Evolutionary conservation across 169 alveolate genomes (phyloP).

Genomic region (Condylostoma magnum): DNA sequence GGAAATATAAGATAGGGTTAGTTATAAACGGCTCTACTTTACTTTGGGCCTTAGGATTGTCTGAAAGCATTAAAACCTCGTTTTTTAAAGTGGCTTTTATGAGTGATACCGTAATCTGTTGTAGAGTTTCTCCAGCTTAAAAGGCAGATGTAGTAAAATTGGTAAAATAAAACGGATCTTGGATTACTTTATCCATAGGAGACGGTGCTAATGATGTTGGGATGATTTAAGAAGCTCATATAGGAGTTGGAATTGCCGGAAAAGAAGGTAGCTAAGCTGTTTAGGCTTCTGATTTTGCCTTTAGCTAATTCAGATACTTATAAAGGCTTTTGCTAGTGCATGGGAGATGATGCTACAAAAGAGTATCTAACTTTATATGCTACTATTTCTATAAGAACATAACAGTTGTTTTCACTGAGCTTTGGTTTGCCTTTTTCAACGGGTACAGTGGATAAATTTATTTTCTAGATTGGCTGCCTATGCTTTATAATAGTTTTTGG

Average conservation of each 20-base stretch:
- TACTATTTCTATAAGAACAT: conserved; percentile 78
- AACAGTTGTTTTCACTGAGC: conserved; percentile 64
- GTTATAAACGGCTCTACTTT: conserved; percentile 56
- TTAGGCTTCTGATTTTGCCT: conserved; percentile 67
- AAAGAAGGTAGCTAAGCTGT: conserved; percentile 74
- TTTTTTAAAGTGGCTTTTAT: conserved; percentile 39
- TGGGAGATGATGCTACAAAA: conserved; percentile 67
- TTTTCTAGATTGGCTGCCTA: conserved; percentile 76
- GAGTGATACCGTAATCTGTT: conserved; percentile 43
- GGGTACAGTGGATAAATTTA: conserved; percentile 74
- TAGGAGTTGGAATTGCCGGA: conserved; percentile 75
- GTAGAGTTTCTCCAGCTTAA: conserved; percentile 52
- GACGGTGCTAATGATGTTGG: conserved; percentile 86
- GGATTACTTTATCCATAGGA: conserved; percentile 84
- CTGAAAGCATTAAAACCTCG: conserved; percentile 14
- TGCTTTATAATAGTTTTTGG: conserved; percentile 67
- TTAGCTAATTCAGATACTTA: conserved; percentile 60
- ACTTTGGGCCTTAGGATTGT: conserved; percentile 40
- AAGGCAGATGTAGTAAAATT: conserved; percentile 42
- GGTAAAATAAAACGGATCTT: conserved; percentile 34
- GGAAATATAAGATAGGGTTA: conserved; percentile 38
- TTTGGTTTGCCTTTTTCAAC: conserved; percentile 62
- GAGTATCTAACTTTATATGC: conserved; percentile 61
- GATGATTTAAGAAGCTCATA: conserved; percentile 70
- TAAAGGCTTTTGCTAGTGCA: conserved; percentile 55